Conservation (phyloP, 2,329 filamentous ascomycete species). For the Phialophora chinensis region DNA sequence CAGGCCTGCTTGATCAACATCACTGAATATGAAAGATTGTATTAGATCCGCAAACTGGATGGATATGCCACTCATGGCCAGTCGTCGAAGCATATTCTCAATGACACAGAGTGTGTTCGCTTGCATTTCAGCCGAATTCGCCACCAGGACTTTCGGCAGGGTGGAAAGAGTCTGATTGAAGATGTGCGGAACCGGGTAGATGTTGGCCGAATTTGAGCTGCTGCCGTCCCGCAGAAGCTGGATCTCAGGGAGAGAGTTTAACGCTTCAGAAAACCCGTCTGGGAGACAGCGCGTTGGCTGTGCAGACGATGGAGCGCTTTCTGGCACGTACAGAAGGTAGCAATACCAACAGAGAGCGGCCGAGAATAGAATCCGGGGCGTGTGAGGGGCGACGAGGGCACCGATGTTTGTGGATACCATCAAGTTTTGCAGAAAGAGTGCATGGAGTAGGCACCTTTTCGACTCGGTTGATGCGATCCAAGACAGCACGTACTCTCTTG, state of each 20-base stretch:
- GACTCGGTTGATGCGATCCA: constrained; percentile 24
- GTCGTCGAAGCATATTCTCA: constrained; percentile 22
- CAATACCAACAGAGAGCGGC: constrained; percentile 28
- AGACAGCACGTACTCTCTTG: constrained; percentile 16
- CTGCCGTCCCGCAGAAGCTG: constrained; percentile 13
- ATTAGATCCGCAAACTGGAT: constrained; percentile 28
- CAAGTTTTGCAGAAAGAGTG: constrained; percentile 24
- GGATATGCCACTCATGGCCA: constrained; percentile 27
- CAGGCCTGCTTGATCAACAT: background rate
- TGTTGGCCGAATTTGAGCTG: background rate
- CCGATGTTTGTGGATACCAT: constrained; percentile 16
- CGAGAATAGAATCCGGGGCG: constrained; percentile 25
- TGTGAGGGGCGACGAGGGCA: constrained; percentile 22
- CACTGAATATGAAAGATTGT: constrained; percentile 24
- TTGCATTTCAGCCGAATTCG: constrained; percentile 27
- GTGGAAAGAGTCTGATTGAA: constrained; percentile 16
- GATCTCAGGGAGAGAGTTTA: constrained; percentile 19
- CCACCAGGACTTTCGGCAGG: constrained; percentile 19
- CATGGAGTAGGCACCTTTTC: constrained; percentile 25
- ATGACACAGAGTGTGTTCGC: constrained; percentile 27
- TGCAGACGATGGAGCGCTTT: background rate
- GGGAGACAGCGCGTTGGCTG: background rate
- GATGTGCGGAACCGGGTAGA: constrained; percentile 13
- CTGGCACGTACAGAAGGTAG: constrained; percentile 28
- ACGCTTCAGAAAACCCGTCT: constrained; percentile 4